Evolutionary conservation across 73 alveolate species (phyloP).

Genomic region (Tetrahymena elliotti): DNA sequence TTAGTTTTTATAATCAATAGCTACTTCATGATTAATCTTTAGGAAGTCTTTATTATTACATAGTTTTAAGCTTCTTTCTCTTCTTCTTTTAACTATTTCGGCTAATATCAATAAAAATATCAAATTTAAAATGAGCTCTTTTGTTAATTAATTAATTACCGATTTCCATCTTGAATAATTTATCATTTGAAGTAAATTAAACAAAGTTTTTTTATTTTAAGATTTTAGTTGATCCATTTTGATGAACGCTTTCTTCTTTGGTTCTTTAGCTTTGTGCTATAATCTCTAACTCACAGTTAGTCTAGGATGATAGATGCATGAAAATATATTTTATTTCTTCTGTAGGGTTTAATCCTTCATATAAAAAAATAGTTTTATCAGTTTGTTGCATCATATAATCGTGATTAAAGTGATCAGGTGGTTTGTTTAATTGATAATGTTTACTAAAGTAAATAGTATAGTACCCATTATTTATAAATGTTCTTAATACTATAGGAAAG

Average conservation of each 20-base stretch:
- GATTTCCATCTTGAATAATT: not conserved
- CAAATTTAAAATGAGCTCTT: not conserved
- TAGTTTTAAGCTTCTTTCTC: not conserved
- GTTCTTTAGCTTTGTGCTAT: not conserved
- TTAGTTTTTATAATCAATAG: not conserved
- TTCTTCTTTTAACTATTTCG: not conserved
- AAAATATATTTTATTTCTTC: not conserved
- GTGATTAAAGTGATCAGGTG: not conserved
- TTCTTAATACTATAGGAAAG: not conserved
- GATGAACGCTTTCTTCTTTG: not conserved
- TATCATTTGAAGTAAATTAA: not conserved
- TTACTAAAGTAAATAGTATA: not conserved
- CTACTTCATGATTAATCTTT: not conserved
- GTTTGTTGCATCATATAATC: not conserved
- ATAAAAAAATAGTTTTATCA: not conserved
- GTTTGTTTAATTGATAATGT: not conserved
- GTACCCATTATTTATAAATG: not conserved
- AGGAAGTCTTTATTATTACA: not conserved
- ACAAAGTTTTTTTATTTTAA: not conserved
- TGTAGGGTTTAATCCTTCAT: not conserved
- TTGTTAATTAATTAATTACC: not conserved
- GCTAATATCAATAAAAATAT: not conserved
- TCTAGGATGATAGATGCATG: not conserved
- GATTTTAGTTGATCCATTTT: not conserved
- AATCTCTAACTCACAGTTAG: not conserved